Evolutionary conservation across 2,329 filamentous ascomycete species (phyloP), one percentile per base, ranked within the genome.

Genomic region (Penicillium brevicompactum): DNA sequence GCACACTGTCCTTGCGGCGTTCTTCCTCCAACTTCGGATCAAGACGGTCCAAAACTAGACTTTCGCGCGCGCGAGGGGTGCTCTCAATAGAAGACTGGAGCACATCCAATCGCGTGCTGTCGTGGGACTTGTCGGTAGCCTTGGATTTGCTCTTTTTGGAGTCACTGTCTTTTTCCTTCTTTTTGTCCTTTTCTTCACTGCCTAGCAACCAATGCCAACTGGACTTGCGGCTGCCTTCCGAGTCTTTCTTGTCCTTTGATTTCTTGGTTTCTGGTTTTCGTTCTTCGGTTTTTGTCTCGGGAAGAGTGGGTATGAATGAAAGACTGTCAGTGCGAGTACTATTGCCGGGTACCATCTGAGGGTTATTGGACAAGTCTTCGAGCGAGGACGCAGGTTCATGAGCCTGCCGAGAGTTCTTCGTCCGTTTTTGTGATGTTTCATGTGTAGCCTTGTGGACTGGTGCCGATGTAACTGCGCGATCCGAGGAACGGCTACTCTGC

Each of bases 11-110:
- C 74, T 88, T 93, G 43, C 90, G 84, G 67, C 96, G 91, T 61
- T 79, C 76, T 52, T 79, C 77, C 55, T 92, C 86, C 7, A 94
- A 76, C 68, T 88, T 91, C 58, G 77, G 79, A 60, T 91, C 88
- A 50, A 94, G 88, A 16, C 92, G 87, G 65, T 97, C 92, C 40
- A 96, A 74, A 0, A 95, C 83, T 21, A 96, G 75, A 66, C 91
- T 96, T 72, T 97, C 93, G 11, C 93, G 86, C 11, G 67, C 88
- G 30, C 78, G 74, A 34, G 73, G 68, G 16, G 79, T 80, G 1
- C 82, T 78, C 47, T 97, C 93, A 69, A 95, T 92, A 0, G 92
- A 95, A 37, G 85, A 89, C 69, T 97, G 92, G 21, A 96, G 80
- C 21, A 96, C 84, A 66, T 97, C 93, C 27, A 97, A 80, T 30